These are phyloP conservation scores for Acacia confusa DNA, from an alignment of 306 rosid genomes.

Conservation along the genomic window DNA sequence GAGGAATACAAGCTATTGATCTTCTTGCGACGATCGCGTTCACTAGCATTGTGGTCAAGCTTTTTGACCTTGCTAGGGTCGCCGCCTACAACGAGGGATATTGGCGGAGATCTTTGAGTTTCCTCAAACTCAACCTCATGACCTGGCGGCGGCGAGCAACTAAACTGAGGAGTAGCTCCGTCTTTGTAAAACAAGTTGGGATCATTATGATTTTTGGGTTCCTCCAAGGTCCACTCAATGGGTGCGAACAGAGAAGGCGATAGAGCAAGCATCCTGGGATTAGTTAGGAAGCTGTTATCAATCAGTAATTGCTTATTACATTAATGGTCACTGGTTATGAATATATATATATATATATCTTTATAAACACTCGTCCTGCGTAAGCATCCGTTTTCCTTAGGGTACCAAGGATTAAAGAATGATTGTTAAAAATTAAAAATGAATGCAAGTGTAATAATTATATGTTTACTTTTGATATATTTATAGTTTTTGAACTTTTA, in stretches of 20 bases:
- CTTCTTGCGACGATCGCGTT: conserved; percentile 86
- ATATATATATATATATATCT: neutral
- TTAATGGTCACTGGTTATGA: neutral
- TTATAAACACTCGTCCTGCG: neutral
- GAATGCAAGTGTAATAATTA: neutral
- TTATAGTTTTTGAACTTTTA: neutral
- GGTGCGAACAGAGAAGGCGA: conserved; percentile 36
- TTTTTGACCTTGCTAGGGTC: conserved; percentile 45
- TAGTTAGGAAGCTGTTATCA: conserved; percentile 1
- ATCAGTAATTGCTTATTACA: neutral
- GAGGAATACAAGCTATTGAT: conserved; percentile 65
- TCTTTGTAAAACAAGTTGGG: neutral
- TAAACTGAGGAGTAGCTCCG: neutral
- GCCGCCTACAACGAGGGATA: neutral
- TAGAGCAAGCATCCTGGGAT: conserved; percentile 37
- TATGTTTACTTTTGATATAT: neutral
- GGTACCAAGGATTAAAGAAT: neutral
- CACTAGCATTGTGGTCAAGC: conserved; percentile 81
- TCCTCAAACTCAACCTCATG: neutral
- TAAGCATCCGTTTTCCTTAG: conserved; percentile 17
- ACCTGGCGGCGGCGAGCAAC: conserved; percentile 19
- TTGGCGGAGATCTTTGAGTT: conserved; percentile 21
- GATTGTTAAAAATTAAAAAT: neutral
- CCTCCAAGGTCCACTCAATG: conserved; percentile 40
- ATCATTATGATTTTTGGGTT: conserved; percentile 17